Conservation (phyloP, 495 filamentous ascomycete genomes). For the Immersiella caudata region DNA sequence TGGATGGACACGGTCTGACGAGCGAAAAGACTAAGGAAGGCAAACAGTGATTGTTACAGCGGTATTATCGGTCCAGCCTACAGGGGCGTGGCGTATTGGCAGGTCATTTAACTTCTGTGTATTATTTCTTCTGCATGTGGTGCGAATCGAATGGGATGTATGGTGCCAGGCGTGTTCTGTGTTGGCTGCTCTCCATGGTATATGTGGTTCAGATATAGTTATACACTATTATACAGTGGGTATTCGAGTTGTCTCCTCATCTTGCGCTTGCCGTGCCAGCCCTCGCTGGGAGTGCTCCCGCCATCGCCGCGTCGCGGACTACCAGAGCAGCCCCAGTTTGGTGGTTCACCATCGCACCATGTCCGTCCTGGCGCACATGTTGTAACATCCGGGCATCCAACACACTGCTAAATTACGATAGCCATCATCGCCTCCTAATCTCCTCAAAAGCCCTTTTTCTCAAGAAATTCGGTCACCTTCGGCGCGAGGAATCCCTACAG, state of each 20-base stretch:
- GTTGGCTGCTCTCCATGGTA: not conserved
- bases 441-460: not conserved
- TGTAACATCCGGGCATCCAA: not conserved
- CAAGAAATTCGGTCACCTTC: not conserved
- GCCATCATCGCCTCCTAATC: not conserved
- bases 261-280: not conserved
- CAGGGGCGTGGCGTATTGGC: not conserved
- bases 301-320: too few species aligned
- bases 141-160: constrained; percentile 19
- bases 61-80: constrained; percentile 2
- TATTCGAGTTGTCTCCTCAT: not conserved
- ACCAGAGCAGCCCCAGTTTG: too few species aligned
- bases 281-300: too few species aligned
- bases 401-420: not conserved
- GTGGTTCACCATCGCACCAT: too few species aligned
- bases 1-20: constrained; percentile 16
- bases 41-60: constrained; percentile 10
- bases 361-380: too few species aligned
- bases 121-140: constrained; percentile 20
- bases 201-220: not conserved
- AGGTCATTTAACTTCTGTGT: constrained; percentile 30
- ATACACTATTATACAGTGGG: constrained; percentile 1
- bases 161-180: not conserved
- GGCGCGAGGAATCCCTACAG: not conserved
- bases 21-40: constrained; percentile 12